Evolutionary conservation across 192 early-diverging fungal species (phyloP).

Genomic region (Irineochytrium annulatum): DNA sequence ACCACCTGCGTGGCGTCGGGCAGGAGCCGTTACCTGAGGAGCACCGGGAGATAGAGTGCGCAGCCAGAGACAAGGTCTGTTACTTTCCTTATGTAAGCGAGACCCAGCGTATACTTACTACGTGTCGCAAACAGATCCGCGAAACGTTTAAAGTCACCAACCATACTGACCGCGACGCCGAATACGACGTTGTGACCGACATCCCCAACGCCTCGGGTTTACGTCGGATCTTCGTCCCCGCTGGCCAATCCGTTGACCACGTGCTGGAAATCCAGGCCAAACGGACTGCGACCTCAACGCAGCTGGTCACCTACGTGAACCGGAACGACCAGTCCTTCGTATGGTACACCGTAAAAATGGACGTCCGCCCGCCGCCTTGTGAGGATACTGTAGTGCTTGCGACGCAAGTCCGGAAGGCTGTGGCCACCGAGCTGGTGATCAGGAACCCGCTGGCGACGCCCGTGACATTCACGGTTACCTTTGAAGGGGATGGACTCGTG

Average conservation of each 20-base stretch:
- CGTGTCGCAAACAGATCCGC: slow-evolving; percentile 3
- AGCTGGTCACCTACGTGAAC: slow-evolving; percentile 44
- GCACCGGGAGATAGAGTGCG: slow-evolving; percentile 34
- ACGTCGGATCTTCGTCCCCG: slow-evolving; percentile 22
- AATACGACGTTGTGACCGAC: slow-evolving; percentile 46
- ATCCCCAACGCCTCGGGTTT: slow-evolving; percentile 24
- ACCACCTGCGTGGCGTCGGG: slow-evolving; percentile 36
- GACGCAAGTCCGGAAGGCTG: slow-evolving; percentile 26
- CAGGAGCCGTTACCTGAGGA: slow-evolving; percentile 45
- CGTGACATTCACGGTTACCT: slow-evolving; percentile 22
- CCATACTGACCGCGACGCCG: slow-evolving; percentile 25
- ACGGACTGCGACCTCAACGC: slow-evolving; percentile 22
- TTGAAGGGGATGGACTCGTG: slow-evolving; percentile 31
- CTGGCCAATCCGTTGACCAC: slow-evolving; percentile 21
- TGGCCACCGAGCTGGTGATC: slow-evolving; percentile 30
- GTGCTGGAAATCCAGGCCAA: slow-evolving; percentile 18
- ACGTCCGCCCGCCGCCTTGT: slow-evolving; percentile 26
- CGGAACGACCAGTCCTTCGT: slow-evolving; percentile 34
- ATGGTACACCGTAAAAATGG: slow-evolving; percentile 42
- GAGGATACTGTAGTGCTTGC: slow-evolving; percentile 31
- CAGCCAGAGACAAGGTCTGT: slow-evolving; percentile 18
- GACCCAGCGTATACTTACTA: neutral
- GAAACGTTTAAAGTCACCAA: slow-evolving; percentile 37
- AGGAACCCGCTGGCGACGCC: slow-evolving; percentile 36
- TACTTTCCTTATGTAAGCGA: neutral